Evolutionary conservation across 2,329 filamentous ascomycete genomes (phyloP), one percentile per base, ranked within the genome.

Genomic region (Aureobasidium vineae): DNA sequence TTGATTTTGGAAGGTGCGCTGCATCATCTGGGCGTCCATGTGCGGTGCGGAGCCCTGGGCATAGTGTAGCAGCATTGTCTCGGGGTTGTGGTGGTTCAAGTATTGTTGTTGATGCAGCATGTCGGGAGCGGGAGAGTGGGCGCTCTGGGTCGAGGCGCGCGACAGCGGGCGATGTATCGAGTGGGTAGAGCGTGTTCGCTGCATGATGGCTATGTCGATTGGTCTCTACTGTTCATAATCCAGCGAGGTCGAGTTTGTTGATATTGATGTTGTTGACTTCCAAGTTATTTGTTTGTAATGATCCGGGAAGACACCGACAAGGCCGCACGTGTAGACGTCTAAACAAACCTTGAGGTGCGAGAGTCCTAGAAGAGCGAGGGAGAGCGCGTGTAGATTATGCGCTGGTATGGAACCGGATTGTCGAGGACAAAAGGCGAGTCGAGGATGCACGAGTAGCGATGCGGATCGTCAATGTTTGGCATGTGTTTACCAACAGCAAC

Each of bases 81-180:
- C 68, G 4, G 63, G 63, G 53, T 63, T 61, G 59, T 50, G 54
- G 54, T 67, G 59, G 47, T 68, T 68, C 45, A 65, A 63, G 49
- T 54, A 52, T 60, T 66, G 59, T 57, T 69, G 68, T 69, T 68
- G 67, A 26, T 67, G 61, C 21, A 68, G 28, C 59, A 69, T 63
- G 36, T 69, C 68, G 57, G 68, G 68, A 26, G 68, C 68, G 23
- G 68, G 68, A 33, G 68, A 69, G 54, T 68, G 57, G 26, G 68
- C 68, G 45, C 66, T 68, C 19, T 66, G 66, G 4, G 68, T 69
- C 33, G 68, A 69, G 53, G 68, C 68, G 52, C 68, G 64, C 28
- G 68, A 69, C 47, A 68, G 53, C 19, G 68, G 68, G 28, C 68
- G 59, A 28, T 69, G 64, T 53, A 68, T 67, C 38, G 67, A 67